These are phyloP conservation scores for Neonectria sp. DNA, from an alignment of 2,329 filamentous ascomycete species.

Conservation along the genomic window DNA sequence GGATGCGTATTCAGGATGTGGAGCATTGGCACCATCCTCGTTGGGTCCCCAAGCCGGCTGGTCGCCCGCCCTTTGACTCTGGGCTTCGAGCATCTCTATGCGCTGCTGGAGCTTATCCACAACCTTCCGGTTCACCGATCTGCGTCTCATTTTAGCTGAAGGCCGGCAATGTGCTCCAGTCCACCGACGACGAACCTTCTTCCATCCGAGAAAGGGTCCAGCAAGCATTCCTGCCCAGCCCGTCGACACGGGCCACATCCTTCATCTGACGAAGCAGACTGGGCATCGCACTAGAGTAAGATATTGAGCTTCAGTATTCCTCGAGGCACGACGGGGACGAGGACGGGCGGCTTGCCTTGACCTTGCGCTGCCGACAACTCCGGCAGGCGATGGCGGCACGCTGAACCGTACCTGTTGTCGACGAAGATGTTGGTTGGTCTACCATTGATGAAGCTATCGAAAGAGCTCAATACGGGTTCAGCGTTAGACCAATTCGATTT, in stretches of 20 bases:
- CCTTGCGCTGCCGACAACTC: constrained; percentile 30
- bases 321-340: background rate
- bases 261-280: constrained; percentile 19
- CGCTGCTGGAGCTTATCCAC: constrained; percentile 31
- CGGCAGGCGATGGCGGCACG: constrained; percentile 29
- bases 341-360: constrained; percentile 18
- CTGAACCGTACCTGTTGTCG: constrained; percentile 14
- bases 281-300: constrained; percentile 23
- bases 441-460: constrained; percentile 9
- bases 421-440: constrained; percentile 12
- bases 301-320: background rate
- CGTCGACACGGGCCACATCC: constrained; percentile 29
- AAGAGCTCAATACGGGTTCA: background rate
- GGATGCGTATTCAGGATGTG: background rate
- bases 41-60: background rate
- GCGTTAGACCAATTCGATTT: background rate
- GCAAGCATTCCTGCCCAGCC: constrained; percentile 29
- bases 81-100: constrained; percentile 32
- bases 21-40: background rate
- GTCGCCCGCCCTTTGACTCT: background rate
- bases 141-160: constrained; percentile 7
- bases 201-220: constrained; percentile 31
- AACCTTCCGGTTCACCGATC: constrained; percentile 28
- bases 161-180: too few relatives aligned
- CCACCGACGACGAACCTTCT: constrained; percentile 19